Evolutionary conservation across 192 early-diverging fungal genomes (phyloP), one percentile per base, ranked within the genome.

Genomic region (Physocladia obscura): DNA sequence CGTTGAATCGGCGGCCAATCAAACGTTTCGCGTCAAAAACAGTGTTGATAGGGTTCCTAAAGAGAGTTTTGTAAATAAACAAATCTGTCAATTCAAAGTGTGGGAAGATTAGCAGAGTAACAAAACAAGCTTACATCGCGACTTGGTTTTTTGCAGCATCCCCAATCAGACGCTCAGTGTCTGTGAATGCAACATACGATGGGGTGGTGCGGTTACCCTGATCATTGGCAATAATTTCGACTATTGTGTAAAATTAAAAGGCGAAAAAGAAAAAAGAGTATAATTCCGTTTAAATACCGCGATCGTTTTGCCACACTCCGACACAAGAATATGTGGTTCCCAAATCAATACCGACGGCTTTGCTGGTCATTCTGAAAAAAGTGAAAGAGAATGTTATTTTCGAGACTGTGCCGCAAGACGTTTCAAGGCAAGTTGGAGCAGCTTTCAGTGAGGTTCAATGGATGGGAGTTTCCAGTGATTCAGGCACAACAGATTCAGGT

Each of bases 121-220:
- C n/a, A n/a, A n/a, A n/a, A n/a, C n/a, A n/a, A n/a, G n/a, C n/a
- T n/a, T n/a, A n/a, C 93, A 94, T 94, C 71, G 95, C 93, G 70
- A 92, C 92, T 88, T 95, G 93, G 86, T 97, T 98, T 90, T 97
- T 98, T 76, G 96, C 95, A 69, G 96, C 93, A 82, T 98, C 95
- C 79, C 96, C 96, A 74, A 98, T 95, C 69, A 98, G 89, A 83
- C 96, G 95, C 89, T 98, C 96, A 73, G 86, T 78, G 87, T 96
- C 96, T 60, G 93, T 93, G 86, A 98, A 98, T 49, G 76, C 94
- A 63, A 98, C 96, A 70, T 96, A 97, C 67, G 94, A 95, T 56
- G 96, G 95, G 56, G 94, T 98, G 65, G 93, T 98, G 73, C 96
- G 92, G 89, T 96, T 94, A 80, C 96, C 96, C 86, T 98, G 95